Conservation (phyloP, 129 eudicot species). For the Chrysanthemum lavandulifolium region DNA sequence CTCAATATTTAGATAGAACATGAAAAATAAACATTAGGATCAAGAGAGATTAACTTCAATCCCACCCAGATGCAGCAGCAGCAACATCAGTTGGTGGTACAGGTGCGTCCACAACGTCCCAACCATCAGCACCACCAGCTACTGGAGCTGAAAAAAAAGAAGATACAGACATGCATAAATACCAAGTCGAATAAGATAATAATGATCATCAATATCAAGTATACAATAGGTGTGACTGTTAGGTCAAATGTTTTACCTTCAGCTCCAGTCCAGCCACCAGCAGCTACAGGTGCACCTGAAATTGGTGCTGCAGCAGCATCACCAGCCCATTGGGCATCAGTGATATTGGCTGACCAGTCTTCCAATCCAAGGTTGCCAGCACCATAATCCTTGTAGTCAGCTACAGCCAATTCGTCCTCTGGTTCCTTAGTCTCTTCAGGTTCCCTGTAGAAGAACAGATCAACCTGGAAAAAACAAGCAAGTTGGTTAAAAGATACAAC, state of each 20-base stretch:
- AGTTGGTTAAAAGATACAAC: neutral
- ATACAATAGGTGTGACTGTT: too few species aligned
- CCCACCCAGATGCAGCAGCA: slow-evolving; percentile 54
- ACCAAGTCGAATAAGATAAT: neutral
- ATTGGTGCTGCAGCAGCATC: slow-evolving; percentile 37
- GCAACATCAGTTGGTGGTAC: slow-evolving; percentile 36
- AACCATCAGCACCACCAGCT: slow-evolving; percentile 49
- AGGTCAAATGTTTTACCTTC: slow-evolving; percentile 36
- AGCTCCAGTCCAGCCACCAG: slow-evolving; percentile 49
- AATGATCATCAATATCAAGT: too few species aligned
- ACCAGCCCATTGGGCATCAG: slow-evolving; percentile 45
- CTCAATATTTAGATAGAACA: slow-evolving; percentile 1
- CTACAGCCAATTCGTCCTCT: slow-evolving; percentile 51
- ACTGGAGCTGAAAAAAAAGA: slow-evolving; percentile 26
- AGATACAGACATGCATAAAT: neutral
- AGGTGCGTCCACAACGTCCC: slow-evolving; percentile 54
- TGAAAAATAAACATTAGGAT: neutral
- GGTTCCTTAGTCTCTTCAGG: slow-evolving; percentile 71
- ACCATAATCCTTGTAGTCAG: slow-evolving; percentile 47
- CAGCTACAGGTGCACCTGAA: slow-evolving; percentile 40
- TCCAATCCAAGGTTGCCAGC: slow-evolving; percentile 44
- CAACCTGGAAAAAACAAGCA: slow-evolving; percentile 55
- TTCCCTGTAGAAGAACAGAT: slow-evolving; percentile 71
- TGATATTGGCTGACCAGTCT: slow-evolving; percentile 43
- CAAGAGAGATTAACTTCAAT: slow-evolving; percentile 8